Evolutionary conservation across 176 grass and related monocot species (phyloP), one percentile per base, ranked within the genome.

Genomic region (Carex myosuroides): DNA sequence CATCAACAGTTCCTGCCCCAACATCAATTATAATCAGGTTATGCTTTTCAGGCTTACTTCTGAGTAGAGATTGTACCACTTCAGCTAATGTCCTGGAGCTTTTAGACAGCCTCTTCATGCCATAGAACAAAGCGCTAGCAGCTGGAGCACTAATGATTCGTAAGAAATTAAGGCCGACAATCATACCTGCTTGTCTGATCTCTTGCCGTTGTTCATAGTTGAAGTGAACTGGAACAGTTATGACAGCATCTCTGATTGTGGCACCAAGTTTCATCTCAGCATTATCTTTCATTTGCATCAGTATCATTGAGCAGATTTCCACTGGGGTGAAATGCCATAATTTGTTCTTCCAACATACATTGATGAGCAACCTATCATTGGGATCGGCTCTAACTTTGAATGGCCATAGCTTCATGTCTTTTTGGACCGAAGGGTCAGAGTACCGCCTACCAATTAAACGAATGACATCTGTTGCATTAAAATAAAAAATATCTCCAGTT

Each of bases 261-360:
- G 61, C 62, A 9, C 64, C 50, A 3, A 86, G 80, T 14, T 62
- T 69, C 0, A 41, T 81, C 37, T 86, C 88, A 1, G 88, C 71
- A 50, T 82, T 86, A 50, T 84, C 50, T 32, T 69, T 76, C 18
- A 86, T 86, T 66, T 83, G 64, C 1, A 18, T 39, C 32, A 89
- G 84, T 24, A 89, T 76, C 84, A 89, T 83, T 77, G 88, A 83
- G 42, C 84, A 89, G 11, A 89, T 89, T 18, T 89, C 79, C 22
- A 86, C 88, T 0, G 88, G 60, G 6, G 50, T 7, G 70, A 89
- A 86, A 33, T 80, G 67, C 60, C 75, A 86, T 1, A 83, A 44
- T 69, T 79, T 85, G 44, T 69, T 79, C 12, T 86, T 86, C 67
- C 79, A 69, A 2, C 29, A 7, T 8, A 89, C 79, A 11, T 42